Base-by-base conservation (phyloP, 2,329 filamentous ascomycete genomes). In the Pleomassaria siparia region DNA sequence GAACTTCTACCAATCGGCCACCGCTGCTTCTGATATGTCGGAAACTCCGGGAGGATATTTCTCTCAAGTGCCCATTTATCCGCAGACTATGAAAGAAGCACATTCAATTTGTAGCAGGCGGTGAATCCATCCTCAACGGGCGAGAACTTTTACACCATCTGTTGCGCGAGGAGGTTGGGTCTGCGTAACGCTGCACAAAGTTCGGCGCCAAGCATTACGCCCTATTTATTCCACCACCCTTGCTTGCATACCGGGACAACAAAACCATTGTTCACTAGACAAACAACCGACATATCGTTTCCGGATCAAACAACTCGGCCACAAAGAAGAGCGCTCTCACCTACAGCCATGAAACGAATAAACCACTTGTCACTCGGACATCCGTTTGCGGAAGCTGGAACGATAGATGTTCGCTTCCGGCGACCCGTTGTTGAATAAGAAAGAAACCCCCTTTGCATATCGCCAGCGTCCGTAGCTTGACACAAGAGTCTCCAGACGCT, bases 81-180 rank as follows among this genome's bases (percentile, higher is more conserved):
- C 4, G 67, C 64, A 1, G 66, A 74, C 36, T 72, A 71, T 44
- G 70, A 62, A 25, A 56, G 60, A 5, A 54, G 53, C 20, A 54
- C 35, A 2, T 63, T 65, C 53, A 65, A 60, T 36, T 25, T 65
- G 9, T 62, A 59, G 2, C 79, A 83, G 56, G 81, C 82, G 58
- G 60, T 42, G 80, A 82, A 59, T 76, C 82, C n/a, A 54, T 71
- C 39, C 62, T 55, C 75, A 2, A 54, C 51, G 60, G 26, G 64
- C 50, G 11, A 72, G 74, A 51, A 74, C 46, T 29, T 18, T 49
- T 15, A 44, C 41, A 29, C 46, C 41, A 9, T 30, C 43, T 15
- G 33, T 26, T 13, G 15, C 35, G 8, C 18, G 32, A 9, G 8
- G 18, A 33, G 4, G 16, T 21, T 16, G 28, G 24, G 10, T 32